Base-by-base conservation (phyloP, 2,329 filamentous ascomycete species). In the Fusarium pseudonygamai region DNA sequence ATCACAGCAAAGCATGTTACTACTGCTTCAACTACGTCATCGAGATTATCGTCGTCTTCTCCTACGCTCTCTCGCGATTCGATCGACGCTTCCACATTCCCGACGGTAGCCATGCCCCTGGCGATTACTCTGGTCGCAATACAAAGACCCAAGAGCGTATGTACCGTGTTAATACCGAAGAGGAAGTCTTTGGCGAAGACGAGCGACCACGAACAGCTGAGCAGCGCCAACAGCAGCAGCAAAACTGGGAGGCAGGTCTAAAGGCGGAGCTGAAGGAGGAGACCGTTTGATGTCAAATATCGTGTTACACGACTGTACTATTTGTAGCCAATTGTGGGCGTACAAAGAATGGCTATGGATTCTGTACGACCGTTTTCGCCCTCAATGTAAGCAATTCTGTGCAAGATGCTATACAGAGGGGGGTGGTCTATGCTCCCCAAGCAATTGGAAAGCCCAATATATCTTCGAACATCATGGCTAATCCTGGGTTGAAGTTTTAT, bases 1-100 rank as follows among this genome's bases (percentile, higher is more conserved):
- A 91, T 79, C 88, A 94, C 76, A 84, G 84, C 77, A 93, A 92
- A 79, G 88, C 90, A 4, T 90, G 88, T 76, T 97, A 94, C 84
- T 97, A 96, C 83, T 83, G 90, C 78, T 93, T 96, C 84, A 93
- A 93, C 83, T 97, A 93, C 78, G 84, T 84, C 22, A 85, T 95
- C 42, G 95, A 97, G 82, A 83, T 95, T 45, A 78, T 92, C 30
- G 90, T 94, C 42, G 86, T 96, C 9, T 87, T 86, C 60, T 83
- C 91, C 14, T 96, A 93, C 81, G 87, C 91, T 1, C 78, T 92
- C 22, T 81, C 87, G 26, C 88, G 94, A 37, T 90, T 96, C 69
- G 95, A 97, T 80, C 86, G 87, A 69, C 88, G 93, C 46, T 97
- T 96, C 83, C 87, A 92, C 78, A 84, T 96, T 30, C 93, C 93